These are phyloP conservation scores for Talaromyces albobiverticillius DNA, from an alignment of 2,329 filamentous ascomycete genomes.

Conservation along the genomic window DNA sequence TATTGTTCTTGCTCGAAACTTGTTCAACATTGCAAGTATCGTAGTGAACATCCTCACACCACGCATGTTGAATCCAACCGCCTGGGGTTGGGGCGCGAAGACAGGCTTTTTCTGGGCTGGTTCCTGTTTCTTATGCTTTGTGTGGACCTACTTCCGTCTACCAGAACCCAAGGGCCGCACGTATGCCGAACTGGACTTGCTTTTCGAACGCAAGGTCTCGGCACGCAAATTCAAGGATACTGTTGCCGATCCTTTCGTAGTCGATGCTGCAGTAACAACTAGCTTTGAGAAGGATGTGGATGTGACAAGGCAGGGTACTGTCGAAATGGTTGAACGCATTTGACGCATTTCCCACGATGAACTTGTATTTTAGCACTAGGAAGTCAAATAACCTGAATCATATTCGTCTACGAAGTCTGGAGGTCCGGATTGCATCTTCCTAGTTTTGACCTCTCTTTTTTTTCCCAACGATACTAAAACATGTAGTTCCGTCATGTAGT, in stretches of 20 bases:
- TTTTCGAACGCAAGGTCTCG: conserved; percentile 51
- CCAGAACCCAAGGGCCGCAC: conserved; percentile 73
- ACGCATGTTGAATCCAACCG: conserved; percentile 39
- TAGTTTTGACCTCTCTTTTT: no score
- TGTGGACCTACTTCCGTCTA: conserved; percentile 73
- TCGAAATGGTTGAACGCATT: no score
- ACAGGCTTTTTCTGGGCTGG: conserved; percentile 18
- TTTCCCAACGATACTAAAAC: no score
- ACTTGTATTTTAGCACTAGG: no score
- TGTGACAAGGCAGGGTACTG: no score
- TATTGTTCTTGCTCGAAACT: conserved; percentile 37
- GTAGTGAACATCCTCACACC: conserved; percentile 34
- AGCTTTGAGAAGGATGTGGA: no score
- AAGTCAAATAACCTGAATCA: no score
- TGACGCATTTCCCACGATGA: no score
- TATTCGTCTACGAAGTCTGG: no score
- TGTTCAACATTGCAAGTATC: conserved; percentile 37
- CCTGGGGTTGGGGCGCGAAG: conserved; percentile 34
- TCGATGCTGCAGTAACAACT: no score
- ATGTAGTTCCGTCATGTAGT: no score
- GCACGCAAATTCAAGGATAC: not conserved
- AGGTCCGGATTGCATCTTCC: no score
- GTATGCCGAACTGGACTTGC: conserved; percentile 75
- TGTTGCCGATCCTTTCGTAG: not conserved
- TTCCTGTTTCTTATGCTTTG: conserved; percentile 30